Conservation (phyloP, 768 basidiomycete genomes). For the Auricularia sp. region DNA sequence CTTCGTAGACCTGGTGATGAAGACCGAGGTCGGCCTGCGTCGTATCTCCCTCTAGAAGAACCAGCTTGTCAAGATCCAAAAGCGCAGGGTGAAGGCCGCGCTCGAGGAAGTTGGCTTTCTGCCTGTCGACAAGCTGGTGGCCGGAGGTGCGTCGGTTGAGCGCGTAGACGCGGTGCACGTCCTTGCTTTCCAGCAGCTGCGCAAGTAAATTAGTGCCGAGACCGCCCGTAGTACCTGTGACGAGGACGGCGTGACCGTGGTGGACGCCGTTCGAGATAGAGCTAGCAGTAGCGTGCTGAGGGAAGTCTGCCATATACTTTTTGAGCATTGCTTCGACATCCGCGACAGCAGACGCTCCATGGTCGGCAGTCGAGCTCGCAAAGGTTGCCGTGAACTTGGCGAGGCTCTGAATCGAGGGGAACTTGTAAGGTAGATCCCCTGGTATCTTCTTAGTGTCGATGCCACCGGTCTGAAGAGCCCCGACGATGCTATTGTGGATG, state of each 20-base stretch:
- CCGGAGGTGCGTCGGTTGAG: constrained; percentile 18
- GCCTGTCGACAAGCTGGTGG: constrained; percentile 14
- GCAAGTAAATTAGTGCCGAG: constrained; percentile 29
- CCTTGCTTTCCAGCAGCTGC: constrained; percentile 13
- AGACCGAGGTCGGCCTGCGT: constrained; percentile 18
- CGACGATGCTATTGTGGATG: constrained; percentile 24
- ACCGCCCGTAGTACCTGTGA: constrained; percentile 36
- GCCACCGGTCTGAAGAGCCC: constrained; percentile 9
- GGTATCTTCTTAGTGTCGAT: constrained; percentile 12
- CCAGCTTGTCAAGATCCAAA: constrained; percentile 15
- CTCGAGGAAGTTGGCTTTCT: constrained; percentile 18
- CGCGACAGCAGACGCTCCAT: not conserved
- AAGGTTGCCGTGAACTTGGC: constrained; percentile 14
- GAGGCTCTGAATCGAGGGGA: constrained; percentile 28
- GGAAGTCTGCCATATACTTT: constrained; percentile 25
- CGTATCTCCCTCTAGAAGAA: constrained; percentile 24
- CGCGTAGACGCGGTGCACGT: constrained; percentile 21
- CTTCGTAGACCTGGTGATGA: constrained; percentile 11
- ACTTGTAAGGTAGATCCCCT: constrained; percentile 24
- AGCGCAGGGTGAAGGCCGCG: constrained; percentile 22
- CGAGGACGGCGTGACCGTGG: constrained; percentile 19
- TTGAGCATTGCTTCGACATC: constrained; percentile 29
- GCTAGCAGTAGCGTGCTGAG: not conserved
- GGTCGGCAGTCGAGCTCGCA: constrained; percentile 5
- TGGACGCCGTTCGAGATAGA: not conserved